These are phyloP conservation scores for Neostapfia colusana DNA, from an alignment of 176 grass and related monocot genomes.

Conservation along the genomic window DNA sequence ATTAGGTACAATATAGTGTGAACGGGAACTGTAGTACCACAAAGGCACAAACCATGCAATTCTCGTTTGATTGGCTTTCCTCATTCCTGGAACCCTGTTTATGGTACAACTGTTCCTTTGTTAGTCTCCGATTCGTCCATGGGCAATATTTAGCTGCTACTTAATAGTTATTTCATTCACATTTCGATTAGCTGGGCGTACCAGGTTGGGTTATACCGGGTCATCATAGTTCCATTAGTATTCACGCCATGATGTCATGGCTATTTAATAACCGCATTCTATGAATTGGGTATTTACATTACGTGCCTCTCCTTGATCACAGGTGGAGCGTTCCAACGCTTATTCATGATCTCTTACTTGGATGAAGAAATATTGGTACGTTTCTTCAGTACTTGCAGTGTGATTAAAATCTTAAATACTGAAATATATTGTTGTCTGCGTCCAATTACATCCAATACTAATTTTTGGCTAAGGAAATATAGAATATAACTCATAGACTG, in stretches of 20 bases:
- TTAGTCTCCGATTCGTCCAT: neutral
- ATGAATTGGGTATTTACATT: neutral
- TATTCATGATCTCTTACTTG: slow-evolving; percentile 98
- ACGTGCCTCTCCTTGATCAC: slow-evolving; percentile 25
- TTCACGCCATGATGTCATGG: neutral
- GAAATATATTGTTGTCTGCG: neutral
- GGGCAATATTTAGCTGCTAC: slow-evolving; percentile 1
- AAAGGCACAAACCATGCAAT: neutral
- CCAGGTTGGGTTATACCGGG: neutral
- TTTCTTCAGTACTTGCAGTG: slow-evolving; percentile 30
- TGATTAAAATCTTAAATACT: neutral
- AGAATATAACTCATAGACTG: slow-evolving; percentile 9
- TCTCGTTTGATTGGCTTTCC: neutral
- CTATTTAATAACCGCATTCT: neutral
- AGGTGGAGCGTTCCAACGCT: slow-evolving; percentile 71
- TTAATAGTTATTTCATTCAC: neutral
- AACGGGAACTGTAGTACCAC: neutral
- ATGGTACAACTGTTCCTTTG: neutral
- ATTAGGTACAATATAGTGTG: neutral
- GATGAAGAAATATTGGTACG: slow-evolving; percentile 98
- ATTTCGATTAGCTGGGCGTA: neutral
- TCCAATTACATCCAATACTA: neutral
- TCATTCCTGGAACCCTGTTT: neutral
- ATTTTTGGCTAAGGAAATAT: neutral
- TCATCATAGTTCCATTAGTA: slow-evolving; percentile 12